phyloP scores from a whole-genome alignment of 805 yeast species.

The Ogataea minuta region DNA sequence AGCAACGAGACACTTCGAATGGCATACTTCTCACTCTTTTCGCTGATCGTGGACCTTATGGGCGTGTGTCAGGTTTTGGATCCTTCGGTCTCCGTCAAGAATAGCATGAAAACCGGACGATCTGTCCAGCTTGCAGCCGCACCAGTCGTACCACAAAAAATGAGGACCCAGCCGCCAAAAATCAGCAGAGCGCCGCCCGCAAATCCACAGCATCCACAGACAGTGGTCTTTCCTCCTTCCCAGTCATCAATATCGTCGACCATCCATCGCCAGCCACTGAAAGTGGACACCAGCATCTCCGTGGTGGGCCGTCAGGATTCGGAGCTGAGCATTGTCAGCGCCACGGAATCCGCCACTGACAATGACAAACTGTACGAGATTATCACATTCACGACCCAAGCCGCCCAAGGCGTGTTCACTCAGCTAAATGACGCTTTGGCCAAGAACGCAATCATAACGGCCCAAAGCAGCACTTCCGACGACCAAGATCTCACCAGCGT shows the following conservation, averaged over 20 bases:
- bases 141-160: conserved; percentile 11
- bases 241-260: conserved; percentile 17
- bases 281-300: conserved; percentile 24
- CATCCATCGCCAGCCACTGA: conserved; percentile 25
- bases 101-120: conserved; percentile 9
- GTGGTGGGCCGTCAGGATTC: conserved; percentile 29
- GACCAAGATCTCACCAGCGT: conserved; percentile 35
- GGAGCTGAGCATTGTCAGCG: conserved; percentile 24
- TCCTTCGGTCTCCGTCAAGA: conserved; percentile 18
- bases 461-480: conserved; percentile 33
- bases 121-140: conserved; percentile 12
- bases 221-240: conserved; percentile 15
- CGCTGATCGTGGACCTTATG: conserved; percentile 30
- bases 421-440: conserved; percentile 69
- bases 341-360: conserved; percentile 18
- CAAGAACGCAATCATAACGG: conserved; percentile 57
- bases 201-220: conserved; percentile 21
- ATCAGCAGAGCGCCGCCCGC: conserved; percentile 24
- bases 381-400: conserved; percentile 32
- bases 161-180: conserved; percentile 17
- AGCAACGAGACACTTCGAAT: conserved; percentile 24
- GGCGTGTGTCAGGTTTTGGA: conserved; percentile 26
- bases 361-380: conserved; percentile 31
- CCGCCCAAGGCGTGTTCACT: conserved; percentile 75
- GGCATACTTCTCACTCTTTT: conserved; percentile 27